Percentiles rank a stretch among this genome's conserved stretches.
These are phyloP conservation scores for Aegle marmelos DNA, from an alignment of 345 rosid genomes.

Conservation along the genomic window DNA sequence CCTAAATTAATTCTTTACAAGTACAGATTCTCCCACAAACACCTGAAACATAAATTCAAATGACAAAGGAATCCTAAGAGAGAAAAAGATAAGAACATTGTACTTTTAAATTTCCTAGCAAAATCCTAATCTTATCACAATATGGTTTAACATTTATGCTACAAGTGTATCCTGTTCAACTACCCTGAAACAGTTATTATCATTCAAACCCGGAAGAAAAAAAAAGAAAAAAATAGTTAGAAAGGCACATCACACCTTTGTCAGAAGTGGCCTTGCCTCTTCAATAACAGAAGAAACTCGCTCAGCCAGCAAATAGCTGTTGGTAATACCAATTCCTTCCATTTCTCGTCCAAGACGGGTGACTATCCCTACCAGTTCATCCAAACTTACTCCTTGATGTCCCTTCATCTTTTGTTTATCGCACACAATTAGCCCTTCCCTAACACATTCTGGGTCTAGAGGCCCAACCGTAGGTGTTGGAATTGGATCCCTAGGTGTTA, in stretches of 20 bases:
- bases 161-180: neutral
- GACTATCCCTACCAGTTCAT: slow-evolving; percentile 81
- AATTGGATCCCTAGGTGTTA: slow-evolving; percentile 84
- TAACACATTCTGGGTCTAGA: slow-evolving; percentile 65
- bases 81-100: neutral
- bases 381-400: slow-evolving; percentile 87
- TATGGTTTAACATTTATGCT: neutral
- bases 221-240: neutral
- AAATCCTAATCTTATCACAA: neutral
- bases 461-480: slow-evolving; percentile 84
- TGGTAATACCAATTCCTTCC: slow-evolving; percentile 76
- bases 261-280: slow-evolving; percentile 83
- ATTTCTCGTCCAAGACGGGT: slow-evolving; percentile 88
- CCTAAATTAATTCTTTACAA: neutral
- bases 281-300: slow-evolving; percentile 76
- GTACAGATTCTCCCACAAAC: neutral
- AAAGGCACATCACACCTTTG: slow-evolving; percentile 61
- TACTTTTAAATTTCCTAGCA: neutral
- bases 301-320: slow-evolving; percentile 63
- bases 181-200: neutral
- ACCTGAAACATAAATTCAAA: neutral
- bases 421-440: slow-evolving; percentile 86
- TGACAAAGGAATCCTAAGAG: neutral
- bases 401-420: slow-evolving; percentile 92
- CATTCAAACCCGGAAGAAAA: neutral